Percentiles rank a stretch among this genome's conserved stretches.
Conservation (phyloP, 208 protist genomes). For the Herpetomonas tarakana region DNA sequence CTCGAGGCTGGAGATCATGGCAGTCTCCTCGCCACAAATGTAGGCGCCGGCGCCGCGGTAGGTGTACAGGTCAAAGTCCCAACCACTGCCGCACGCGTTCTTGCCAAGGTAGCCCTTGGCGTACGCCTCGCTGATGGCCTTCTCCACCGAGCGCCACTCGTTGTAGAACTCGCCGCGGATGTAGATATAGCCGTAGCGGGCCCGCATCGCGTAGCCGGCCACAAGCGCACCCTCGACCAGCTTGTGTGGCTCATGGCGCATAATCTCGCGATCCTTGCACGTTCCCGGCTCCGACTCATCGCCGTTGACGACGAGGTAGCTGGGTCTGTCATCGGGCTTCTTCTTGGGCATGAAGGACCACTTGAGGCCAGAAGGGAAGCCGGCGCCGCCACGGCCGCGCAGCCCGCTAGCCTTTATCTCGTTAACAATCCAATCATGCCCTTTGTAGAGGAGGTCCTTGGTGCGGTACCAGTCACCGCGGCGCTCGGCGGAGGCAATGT, state of each 20-base stretch:
- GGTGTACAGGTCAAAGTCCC: constrained; percentile 98
- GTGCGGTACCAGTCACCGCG: constrained; percentile 99
- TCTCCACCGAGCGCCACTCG: constrained; percentile 93
- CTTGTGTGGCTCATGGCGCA: constrained; percentile 99
- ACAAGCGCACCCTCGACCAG: constrained; percentile 98
- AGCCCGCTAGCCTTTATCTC: constrained; percentile 97
- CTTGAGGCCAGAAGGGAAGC: constrained; percentile 99
- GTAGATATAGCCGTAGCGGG: constrained; percentile 98
- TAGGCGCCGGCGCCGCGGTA: constrained; percentile 98
- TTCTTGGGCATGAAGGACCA: constrained; percentile 99
- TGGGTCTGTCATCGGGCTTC: constrained; percentile 89
- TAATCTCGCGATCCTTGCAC: constrained; percentile 99
- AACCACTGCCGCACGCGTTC: constrained; percentile 97
- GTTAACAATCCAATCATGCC: constrained; percentile 96
- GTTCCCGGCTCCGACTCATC: constrained; percentile 99
- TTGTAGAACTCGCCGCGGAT: constrained; percentile 99
- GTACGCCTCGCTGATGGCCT: constrained; percentile 96
- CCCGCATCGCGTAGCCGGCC: constrained; percentile 97
- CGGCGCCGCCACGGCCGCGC: constrained; percentile 97
- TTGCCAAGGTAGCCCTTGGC: constrained; percentile 95
- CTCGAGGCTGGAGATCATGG: constrained; percentile 97
- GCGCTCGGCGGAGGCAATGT: constrained; percentile 91
- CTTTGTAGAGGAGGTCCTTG: constrained; percentile 96
- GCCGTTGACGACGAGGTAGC: constrained; percentile 99
- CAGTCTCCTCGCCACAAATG: constrained; percentile 99